phyloP scores from a whole-genome alignment of 73 alveolate species.

The Effrenium voratum region DNA sequence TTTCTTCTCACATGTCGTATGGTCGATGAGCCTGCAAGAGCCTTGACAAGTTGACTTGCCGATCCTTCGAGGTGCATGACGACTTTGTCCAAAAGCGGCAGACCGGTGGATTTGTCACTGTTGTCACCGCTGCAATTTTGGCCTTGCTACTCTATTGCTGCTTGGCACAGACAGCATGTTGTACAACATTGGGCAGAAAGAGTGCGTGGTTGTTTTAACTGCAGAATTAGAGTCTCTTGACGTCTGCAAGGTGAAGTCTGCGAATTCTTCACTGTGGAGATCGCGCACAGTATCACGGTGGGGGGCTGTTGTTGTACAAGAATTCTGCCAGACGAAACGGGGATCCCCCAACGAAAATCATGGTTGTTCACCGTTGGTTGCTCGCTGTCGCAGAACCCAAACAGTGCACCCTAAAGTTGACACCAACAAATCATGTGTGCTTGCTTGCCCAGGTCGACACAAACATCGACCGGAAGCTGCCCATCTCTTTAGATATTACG shows the following conservation, averaged over 20 bases:
- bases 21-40: too few species aligned
- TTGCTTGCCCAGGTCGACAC: slow-evolving; percentile 54
- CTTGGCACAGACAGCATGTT: not conserved
- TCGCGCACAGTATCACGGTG: slow-evolving; percentile 83
- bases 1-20: too few species aligned
- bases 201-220: not conserved
- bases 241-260: slow-evolving; percentile 21
- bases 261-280: slow-evolving; percentile 91
- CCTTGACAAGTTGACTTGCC: too few species aligned
- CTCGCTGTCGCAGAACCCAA: not conserved
- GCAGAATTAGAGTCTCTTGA: too few species aligned
- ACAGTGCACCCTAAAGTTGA: not conserved
- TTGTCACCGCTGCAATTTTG: slow-evolving; percentile 63
- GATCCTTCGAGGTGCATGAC: slow-evolving; percentile 65
- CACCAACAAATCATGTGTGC: not conserved
- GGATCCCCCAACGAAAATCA: not conserved
- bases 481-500: slow-evolving; percentile 84
- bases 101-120: slow-evolving; percentile 79
- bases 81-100: slow-evolving; percentile 73
- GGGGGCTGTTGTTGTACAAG: not conserved
- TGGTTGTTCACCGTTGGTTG: not conserved
- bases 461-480: slow-evolving; percentile 81
- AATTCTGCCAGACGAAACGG: not conserved
- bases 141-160: slow-evolving; percentile 62
- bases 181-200: not conserved